phyloP scores from a whole-genome alignment of 2,329 filamentous ascomycete genomes.

The Colletotrichum eleusines region DNA sequence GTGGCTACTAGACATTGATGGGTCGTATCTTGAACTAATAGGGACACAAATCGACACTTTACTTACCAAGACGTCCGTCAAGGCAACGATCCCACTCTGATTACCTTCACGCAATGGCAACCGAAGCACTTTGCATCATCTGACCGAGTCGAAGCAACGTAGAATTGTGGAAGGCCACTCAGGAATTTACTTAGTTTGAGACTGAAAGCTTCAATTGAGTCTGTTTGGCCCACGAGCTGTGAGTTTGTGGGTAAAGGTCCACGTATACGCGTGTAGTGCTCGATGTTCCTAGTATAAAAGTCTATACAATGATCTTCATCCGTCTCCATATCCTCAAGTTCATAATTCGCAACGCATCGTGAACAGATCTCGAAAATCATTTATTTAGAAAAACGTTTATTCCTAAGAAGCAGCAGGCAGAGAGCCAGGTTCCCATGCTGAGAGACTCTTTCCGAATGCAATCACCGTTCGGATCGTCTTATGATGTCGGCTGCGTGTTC shows the following conservation, averaged over 20 bases:
- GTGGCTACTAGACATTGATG: no score
- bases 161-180: not conserved
- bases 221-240: no score
- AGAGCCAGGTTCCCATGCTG: not conserved
- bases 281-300: not conserved
- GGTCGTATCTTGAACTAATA: not conserved
- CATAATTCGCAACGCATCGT: not conserved
- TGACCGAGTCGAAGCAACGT: not conserved
- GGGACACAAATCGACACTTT: not conserved
- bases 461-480: conserved; percentile 29
- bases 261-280: not conserved
- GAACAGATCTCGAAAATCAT: not conserved
- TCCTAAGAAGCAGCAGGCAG: no score
- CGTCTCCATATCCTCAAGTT: no score
- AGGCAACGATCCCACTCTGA: not conserved
- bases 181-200: not conserved
- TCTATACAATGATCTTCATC: not conserved
- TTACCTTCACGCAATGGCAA: not conserved
- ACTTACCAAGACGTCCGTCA: not conserved
- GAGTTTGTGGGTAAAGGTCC: no score
- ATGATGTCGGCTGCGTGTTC: conserved; percentile 51
- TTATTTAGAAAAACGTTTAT: not conserved
- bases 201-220: not conserved
- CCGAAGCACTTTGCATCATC: not conserved
- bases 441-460: not conserved